Evolutionary conservation across 2,329 filamentous ascomycete species (phyloP).

Genomic region (Diaporthe helianthi): DNA sequence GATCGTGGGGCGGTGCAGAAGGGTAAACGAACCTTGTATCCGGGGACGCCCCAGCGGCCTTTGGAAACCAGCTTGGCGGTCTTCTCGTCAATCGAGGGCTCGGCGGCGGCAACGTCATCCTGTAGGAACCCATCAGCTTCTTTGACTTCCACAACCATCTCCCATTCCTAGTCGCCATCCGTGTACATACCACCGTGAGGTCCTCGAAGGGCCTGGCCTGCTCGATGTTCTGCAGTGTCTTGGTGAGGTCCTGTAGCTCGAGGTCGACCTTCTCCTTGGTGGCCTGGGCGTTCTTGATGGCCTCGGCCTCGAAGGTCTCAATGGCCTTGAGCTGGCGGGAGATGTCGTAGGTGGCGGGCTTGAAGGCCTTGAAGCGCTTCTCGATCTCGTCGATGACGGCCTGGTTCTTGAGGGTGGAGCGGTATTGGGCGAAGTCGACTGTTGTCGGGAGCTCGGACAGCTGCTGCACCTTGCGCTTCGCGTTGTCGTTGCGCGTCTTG

Average conservation of each 20-base stretch:
- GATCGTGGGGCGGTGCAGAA: neutral
- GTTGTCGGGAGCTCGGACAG: constrained; percentile 85
- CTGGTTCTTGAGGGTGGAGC: constrained; percentile 91
- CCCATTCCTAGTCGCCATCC: constrained; percentile 30
- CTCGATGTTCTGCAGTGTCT: constrained; percentile 97
- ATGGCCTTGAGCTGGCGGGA: constrained; percentile 95
- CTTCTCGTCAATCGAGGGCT: constrained; percentile 97
- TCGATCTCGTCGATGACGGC: constrained; percentile 96
- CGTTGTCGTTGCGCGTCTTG: constrained; percentile 99
- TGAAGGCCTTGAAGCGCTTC: constrained; percentile 90
- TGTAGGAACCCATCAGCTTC: constrained; percentile 51
- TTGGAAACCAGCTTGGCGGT: constrained; percentile 93
- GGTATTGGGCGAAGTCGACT: constrained; percentile 95
- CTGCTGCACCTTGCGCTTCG: constrained; percentile 87
- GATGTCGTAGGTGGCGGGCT: constrained; percentile 93
- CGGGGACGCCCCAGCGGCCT: constrained; percentile 97
- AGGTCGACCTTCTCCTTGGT: constrained; percentile 96
- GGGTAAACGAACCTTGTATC: constrained; percentile 84
- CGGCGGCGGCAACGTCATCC: constrained; percentile 94
- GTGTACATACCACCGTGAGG: constrained; percentile 86
- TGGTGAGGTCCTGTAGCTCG: constrained; percentile 91
- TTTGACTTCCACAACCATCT: neutral
- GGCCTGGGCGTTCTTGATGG: constrained; percentile 93
- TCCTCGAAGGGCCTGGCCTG: constrained; percentile 94
- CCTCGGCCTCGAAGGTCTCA: constrained; percentile 96